These are phyloP conservation scores for Clonostachys rhizophaga DNA, from an alignment of 2,329 filamentous ascomycete genomes.

Conservation along the genomic window DNA sequence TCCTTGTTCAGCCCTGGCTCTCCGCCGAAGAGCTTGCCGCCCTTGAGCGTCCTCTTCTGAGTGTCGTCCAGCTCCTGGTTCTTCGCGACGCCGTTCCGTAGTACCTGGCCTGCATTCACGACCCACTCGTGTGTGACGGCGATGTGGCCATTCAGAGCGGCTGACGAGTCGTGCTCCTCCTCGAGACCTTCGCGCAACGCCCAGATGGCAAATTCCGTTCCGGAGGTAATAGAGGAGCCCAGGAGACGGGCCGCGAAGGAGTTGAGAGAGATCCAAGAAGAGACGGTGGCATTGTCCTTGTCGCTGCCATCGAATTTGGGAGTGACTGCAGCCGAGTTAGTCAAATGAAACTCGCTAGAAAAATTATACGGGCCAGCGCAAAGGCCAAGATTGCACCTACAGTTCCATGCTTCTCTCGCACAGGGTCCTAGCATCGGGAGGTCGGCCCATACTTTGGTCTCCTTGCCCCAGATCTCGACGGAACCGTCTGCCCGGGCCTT, in stretches of 20 bases:
- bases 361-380: background rate
- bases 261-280: conserved; percentile 22
- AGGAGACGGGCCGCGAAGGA: conserved; percentile 23
- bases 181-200: conserved; percentile 21
- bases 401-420: conserved; percentile 20
- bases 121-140: conserved; percentile 19
- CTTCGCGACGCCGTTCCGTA: conserved; percentile 10
- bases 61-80: conserved; percentile 8
- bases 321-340: conserved; percentile 7
- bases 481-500: conserved; percentile 10
- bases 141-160: conserved; percentile 11
- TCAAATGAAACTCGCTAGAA: too few relatives aligned
- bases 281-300: conserved; percentile 8
- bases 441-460: conserved; percentile 17
- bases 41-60: conserved; percentile 9
- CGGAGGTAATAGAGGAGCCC: conserved; percentile 10
- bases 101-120: conserved; percentile 15
- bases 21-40: conserved; percentile 11
- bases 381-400: conserved; percentile 10
- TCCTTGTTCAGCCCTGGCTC: conserved; percentile 13
- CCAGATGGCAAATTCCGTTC: conserved; percentile 20
- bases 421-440: conserved; percentile 20
- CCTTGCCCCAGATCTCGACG: conserved; percentile 18
- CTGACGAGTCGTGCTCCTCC: conserved; percentile 8
- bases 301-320: conserved; percentile 15